Evolutionary conservation across 148 eudicot species (phyloP).

Genomic region (Heliamphora exappendiculata): DNA sequence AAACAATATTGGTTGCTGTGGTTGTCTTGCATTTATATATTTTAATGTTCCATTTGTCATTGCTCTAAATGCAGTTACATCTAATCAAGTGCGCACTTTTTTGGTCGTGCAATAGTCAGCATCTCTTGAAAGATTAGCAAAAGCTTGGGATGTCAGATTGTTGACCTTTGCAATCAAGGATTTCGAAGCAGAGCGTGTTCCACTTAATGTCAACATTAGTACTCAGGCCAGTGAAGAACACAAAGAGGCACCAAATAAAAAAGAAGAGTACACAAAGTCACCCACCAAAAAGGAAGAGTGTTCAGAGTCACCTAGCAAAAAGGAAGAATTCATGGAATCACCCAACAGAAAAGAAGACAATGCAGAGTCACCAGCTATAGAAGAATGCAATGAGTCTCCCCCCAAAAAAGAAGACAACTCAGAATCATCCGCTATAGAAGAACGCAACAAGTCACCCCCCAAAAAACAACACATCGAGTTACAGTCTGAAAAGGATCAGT

Average conservation of each 20-base stretch:
- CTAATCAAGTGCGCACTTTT: neutral
- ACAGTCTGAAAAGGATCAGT: neutral
- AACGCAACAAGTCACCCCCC: neutral
- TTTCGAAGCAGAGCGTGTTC: conserved; percentile 58
- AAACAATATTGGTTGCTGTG: neutral
- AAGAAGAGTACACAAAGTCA: neutral
- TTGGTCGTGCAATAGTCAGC: conserved; percentile 32
- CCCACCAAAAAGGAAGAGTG: conserved; percentile 1
- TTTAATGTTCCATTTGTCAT: neutral
- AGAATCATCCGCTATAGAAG: conserved; percentile 8
- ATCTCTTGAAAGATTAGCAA: conserved; percentile 38
- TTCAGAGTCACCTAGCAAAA: neutral
- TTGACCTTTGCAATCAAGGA: conserved; percentile 50
- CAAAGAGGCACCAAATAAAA: conserved; percentile 11
- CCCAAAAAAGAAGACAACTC: neutral
- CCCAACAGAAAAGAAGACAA: neutral
- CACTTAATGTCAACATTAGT: conserved; percentile 28
- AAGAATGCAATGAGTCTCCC: neutral
- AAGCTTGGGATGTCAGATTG: conserved; percentile 66
- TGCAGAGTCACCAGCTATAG: conserved; percentile 1
- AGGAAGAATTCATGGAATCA: neutral
- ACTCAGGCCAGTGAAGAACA: conserved; percentile 1
- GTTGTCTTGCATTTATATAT: neutral
- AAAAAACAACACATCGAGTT: neutral
- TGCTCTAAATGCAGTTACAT: neutral